Percentiles rank a stretch among this genome's conserved stretches.
These are phyloP conservation scores for Lentinula sp. DNA, from an alignment of 768 basidiomycete species.

Conservation along the genomic window DNA sequence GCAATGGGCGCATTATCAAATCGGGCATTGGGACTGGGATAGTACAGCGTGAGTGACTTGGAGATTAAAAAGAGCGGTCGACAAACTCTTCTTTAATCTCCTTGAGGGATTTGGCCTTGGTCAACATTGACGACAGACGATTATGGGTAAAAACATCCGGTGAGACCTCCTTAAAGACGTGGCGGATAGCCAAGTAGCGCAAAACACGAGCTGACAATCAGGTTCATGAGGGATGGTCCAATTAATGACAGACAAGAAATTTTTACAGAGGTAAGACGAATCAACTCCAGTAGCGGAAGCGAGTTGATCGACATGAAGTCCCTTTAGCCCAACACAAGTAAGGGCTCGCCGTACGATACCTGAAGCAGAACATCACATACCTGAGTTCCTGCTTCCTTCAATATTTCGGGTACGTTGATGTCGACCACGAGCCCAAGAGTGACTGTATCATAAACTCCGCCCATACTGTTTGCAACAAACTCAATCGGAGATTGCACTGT, in stretches of 20 bases:
- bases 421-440: conserved; percentile 19
- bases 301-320: conserved; percentile 28
- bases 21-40: conserved; percentile 12
- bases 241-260: background rate
- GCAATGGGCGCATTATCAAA: conserved; percentile 14
- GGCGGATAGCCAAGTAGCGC: conserved; percentile 25
- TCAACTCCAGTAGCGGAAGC: conserved; percentile 21
- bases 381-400: conserved; percentile 24
- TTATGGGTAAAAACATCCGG: conserved; percentile 30
- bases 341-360: background rate
- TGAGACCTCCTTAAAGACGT: conserved; percentile 27
- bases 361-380: background rate
- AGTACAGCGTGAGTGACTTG: background rate
- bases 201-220: conserved; percentile 22
- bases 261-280: conserved; percentile 24
- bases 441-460: conserved; percentile 12
- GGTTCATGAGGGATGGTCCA: background rate
- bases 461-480: conserved; percentile 7
- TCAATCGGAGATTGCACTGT: conserved; percentile 14
- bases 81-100: conserved; percentile 23
- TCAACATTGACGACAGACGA: conserved; percentile 24
- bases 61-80: background rate
- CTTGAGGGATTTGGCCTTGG: conserved; percentile 19
- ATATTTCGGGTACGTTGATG: conserved; percentile 26
- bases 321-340: conserved; percentile 11